Conservation (phyloP, 2,329 filamentous ascomycete species). For the Cadophora gregata region DNA sequence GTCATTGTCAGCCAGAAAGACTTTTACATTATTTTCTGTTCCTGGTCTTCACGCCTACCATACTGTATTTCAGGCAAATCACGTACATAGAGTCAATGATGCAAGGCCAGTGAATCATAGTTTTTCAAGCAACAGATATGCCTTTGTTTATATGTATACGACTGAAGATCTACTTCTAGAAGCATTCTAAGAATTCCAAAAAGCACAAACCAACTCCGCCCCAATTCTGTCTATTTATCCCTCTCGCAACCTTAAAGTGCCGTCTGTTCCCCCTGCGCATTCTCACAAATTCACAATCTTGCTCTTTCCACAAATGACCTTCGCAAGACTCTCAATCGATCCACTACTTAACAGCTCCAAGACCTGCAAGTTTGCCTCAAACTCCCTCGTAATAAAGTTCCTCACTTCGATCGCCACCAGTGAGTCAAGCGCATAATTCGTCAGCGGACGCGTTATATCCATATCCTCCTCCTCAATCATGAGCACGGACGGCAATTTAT, state of each 20-base stretch:
- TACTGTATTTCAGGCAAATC: too few species aligned
- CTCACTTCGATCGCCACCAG: constrained; percentile 44
- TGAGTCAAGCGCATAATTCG: constrained; percentile 49
- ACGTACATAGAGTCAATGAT: too few species aligned
- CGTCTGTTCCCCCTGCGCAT: not conserved
- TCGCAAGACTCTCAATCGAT: constrained; percentile 55
- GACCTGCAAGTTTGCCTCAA: constrained; percentile 53
- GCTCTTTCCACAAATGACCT: constrained; percentile 53
- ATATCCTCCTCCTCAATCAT: constrained; percentile 57
- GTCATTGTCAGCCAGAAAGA: not conserved
- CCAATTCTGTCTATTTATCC: not conserved
- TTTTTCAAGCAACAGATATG: not conserved
- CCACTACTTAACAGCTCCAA: constrained; percentile 60
- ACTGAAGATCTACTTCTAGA: constrained; percentile 13
- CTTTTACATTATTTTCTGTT: too few species aligned
- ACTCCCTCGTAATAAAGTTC: constrained; percentile 49
- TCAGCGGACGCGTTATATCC: constrained; percentile 52
- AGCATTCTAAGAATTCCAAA: constrained; percentile 5
- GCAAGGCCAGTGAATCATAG: not conserved
- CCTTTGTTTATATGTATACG: constrained; percentile 1
- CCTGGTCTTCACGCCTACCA: too few species aligned
- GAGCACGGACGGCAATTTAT: constrained; percentile 55
- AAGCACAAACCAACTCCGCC: not conserved
- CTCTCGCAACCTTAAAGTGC: not conserved
- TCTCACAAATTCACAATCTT: constrained; percentile 31